These are phyloP conservation scores for Pseudogymnoascus sp. DNA, from an alignment of 2,329 filamentous ascomycete genomes.

Conservation along the genomic window DNA sequence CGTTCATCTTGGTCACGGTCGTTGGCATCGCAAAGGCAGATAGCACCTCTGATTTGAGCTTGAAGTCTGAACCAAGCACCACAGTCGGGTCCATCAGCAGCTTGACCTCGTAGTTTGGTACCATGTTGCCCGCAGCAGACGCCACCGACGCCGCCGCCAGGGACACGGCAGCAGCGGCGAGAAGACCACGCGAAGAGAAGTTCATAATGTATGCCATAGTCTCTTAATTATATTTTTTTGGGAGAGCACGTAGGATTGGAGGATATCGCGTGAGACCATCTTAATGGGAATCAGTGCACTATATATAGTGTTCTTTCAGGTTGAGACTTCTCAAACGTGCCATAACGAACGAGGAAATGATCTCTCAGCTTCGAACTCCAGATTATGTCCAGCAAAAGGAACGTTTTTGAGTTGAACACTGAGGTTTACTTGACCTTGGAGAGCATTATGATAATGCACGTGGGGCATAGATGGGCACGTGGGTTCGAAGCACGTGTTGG, in stretches of 20 bases:
- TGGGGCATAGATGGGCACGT: background rate
- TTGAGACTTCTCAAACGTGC: background rate
- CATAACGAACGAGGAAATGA: conserved; percentile 3
- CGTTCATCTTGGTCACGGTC: conserved; percentile 28
- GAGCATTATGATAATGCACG: background rate
- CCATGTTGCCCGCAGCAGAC: conserved; percentile 15
- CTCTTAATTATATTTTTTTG: background rate
- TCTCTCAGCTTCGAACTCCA: background rate
- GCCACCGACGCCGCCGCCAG: conserved; percentile 1
- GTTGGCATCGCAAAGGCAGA: conserved; percentile 26
- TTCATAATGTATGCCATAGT: background rate
- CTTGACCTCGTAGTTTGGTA: conserved; percentile 29
- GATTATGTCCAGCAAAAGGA: background rate
- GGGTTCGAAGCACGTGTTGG: background rate
- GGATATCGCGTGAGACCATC: background rate
- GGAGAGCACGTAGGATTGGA: background rate
- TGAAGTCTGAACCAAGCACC: conserved; percentile 26
- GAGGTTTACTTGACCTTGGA: background rate
- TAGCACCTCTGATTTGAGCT: conserved; percentile 25
- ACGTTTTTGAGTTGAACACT: background rate
- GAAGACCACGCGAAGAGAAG: background rate
- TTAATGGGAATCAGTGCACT: background rate
- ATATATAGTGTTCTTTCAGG: background rate
- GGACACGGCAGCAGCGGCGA: background rate
- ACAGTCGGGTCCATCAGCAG: conserved; percentile 26